These are phyloP conservation scores for Bertia moriformis DNA, from an alignment of 2,329 filamentous ascomycete genomes.

Conservation along the genomic window DNA sequence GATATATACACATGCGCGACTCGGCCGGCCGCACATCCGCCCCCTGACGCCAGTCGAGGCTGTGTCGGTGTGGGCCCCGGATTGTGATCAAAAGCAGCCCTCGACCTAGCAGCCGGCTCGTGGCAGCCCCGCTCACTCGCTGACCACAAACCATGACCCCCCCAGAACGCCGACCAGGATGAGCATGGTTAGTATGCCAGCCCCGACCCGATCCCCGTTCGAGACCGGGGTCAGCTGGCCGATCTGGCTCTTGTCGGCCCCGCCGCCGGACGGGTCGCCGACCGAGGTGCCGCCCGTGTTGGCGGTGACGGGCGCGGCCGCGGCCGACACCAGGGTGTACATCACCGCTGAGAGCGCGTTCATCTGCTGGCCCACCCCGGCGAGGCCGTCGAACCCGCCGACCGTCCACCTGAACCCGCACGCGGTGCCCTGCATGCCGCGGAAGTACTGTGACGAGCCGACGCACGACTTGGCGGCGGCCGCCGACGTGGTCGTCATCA, in stretches of 20 bases:
- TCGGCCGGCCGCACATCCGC: no score
- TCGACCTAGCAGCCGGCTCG: no score
- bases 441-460: constrained; percentile 27
- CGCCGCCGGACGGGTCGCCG: constrained; percentile 32
- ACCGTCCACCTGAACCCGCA: constrained; percentile 56
- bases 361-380: constrained; percentile 58
- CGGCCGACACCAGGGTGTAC: constrained; percentile 34
- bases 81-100: no score
- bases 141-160: constrained; percentile 32
- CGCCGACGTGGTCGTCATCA: constrained; percentile 32
- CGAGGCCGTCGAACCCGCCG: constrained; percentile 37
- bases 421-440: constrained; percentile 38
- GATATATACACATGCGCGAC: no score
- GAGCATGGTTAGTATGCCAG: constrained; percentile 37
- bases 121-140: constrained; percentile 11
- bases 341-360: constrained; percentile 49
- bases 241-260: constrained; percentile 13
- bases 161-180: constrained; percentile 31
- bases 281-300: constrained; percentile 43
- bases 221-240: constrained; percentile 23
- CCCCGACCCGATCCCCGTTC: constrained; percentile 34
- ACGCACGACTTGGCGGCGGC: constrained; percentile 36
- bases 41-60: no score
- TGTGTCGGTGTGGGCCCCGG: no score
- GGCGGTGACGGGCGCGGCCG: constrained; percentile 29